Percentiles rank a stretch among this genome's conserved stretches.
phyloP scores from a whole-genome alignment of 495 filamentous ascomycete genomes.

The Penicillium longicatenatum region DNA sequence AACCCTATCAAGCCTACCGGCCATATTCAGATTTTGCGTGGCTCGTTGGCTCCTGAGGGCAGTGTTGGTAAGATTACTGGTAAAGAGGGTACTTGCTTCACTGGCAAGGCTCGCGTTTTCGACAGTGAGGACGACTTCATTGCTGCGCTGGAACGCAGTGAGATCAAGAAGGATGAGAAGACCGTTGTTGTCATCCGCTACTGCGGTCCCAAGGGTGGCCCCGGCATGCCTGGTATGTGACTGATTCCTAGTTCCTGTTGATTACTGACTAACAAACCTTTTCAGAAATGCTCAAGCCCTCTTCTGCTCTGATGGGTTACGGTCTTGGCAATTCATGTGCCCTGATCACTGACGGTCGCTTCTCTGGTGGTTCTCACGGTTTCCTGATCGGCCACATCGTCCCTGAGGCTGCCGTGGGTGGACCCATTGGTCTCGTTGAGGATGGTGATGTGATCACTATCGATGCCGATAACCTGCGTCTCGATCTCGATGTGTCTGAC shows the following conservation, averaged over 20 bases:
- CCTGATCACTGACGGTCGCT: constrained; percentile 50
- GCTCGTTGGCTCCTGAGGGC: constrained; percentile 86
- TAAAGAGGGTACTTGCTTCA: constrained; percentile 91
- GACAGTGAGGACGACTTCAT: constrained; percentile 84
- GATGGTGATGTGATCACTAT: constrained; percentile 60
- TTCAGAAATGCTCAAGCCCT: constrained; percentile 80
- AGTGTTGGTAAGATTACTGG: constrained; percentile 98
- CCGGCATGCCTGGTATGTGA: constrained; percentile 77
- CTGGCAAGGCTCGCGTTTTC: constrained; percentile 84
- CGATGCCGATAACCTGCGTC: constrained; percentile 51
- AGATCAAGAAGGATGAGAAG: constrained; percentile 96
- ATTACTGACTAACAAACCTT: not conserved
- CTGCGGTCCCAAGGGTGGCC: constrained; percentile 92
- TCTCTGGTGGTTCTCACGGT: constrained; percentile 53
- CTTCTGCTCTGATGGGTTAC: constrained; percentile 89
- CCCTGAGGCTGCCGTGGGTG: constrained; percentile 59
- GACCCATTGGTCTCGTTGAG: constrained; percentile 56
- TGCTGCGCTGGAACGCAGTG: constrained; percentile 70
- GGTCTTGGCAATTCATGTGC: constrained; percentile 68
- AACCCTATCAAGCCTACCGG: constrained; percentile 93
- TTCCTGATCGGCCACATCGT: constrained; percentile 58
- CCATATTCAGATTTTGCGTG: constrained; percentile 95
- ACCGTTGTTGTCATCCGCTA: constrained; percentile 97
- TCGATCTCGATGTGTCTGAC: constrained; percentile 53
- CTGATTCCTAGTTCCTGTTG: constrained; percentile 23